phyloP scores from a whole-genome alignment of 2,329 filamentous ascomycete genomes.

The Epichloe amarillans region DNA sequence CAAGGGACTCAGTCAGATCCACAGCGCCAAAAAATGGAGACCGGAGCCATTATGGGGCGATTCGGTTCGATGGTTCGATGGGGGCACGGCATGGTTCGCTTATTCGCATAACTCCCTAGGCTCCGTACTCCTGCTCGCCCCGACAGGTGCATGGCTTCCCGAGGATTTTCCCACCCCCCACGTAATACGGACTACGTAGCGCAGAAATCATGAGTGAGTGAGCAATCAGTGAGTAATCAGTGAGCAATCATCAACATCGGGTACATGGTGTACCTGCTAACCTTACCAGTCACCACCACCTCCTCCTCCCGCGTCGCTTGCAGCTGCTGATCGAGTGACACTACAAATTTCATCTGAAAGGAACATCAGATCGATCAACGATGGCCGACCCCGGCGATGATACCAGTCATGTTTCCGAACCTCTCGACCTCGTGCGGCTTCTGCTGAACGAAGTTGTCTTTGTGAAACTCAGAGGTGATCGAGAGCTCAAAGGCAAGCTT shows the following conservation, averaged over 20 bases:
- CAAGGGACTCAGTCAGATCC: neutral
- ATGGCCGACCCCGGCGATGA: conserved; percentile 82
- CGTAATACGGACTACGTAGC: neutral
- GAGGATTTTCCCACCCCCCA: neutral
- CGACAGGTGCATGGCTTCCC: neutral
- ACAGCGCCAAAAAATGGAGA: neutral
- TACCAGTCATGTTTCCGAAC: conserved; percentile 65
- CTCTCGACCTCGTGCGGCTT: conserved; percentile 87
- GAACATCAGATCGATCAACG: neutral
- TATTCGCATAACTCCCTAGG: neutral
- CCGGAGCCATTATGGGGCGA: neutral
- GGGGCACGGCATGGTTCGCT: neutral
- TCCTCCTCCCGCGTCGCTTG: neutral
- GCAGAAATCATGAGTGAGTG: conserved; percentile 1
- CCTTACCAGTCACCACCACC: neutral
- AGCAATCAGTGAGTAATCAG: neutral
- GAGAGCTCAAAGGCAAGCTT: conserved; percentile 86
- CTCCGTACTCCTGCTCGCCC: neutral
- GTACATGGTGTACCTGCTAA: neutral
- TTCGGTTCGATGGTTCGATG: neutral
- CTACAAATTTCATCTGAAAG: neutral
- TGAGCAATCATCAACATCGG: neutral
- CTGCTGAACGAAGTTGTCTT: conserved; percentile 93
- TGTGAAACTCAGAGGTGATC: conserved; percentile 90
- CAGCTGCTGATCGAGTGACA: neutral